phyloP scores from a whole-genome alignment of 2,329 filamentous ascomycete genomes.

The Microdochium trichocladiopsis region DNA sequence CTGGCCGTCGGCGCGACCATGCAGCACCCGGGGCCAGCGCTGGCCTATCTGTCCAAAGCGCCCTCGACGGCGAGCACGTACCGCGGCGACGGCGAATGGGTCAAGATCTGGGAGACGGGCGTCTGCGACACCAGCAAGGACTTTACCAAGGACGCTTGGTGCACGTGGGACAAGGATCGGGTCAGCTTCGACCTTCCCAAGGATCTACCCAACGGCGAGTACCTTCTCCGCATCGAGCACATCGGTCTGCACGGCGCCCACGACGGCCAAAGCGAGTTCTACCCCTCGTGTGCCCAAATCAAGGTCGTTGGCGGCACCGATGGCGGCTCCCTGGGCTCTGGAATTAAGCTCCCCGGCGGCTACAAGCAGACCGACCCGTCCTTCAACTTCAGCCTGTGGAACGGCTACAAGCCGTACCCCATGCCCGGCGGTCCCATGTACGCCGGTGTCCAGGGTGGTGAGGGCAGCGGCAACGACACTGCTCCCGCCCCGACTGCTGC shows the following conservation, averaged over 20 bases:
- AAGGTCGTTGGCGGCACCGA: constrained; percentile 39
- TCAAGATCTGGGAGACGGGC: constrained; percentile 9
- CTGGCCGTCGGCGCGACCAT: constrained; percentile 4
- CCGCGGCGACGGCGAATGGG: constrained; percentile 18
- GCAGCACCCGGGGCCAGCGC: constrained; percentile 2
- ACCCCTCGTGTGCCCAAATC: constrained; percentile 41
- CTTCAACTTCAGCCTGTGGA: background rate
- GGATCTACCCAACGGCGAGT: constrained; percentile 22
- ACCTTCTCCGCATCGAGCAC: constrained; percentile 26
- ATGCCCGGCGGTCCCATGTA: background rate
- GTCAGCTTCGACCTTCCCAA: constrained; percentile 24
- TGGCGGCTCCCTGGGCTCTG: background rate
- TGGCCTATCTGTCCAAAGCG: background rate
- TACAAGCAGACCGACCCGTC: constrained; percentile 38
- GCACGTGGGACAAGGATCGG: constrained; percentile 10
- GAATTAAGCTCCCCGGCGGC: constrained; percentile 45
- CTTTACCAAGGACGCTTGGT: constrained; percentile 3
- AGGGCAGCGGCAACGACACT: background rate
- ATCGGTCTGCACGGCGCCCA: constrained; percentile 6
- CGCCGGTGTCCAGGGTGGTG: background rate
- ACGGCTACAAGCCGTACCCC: background rate
- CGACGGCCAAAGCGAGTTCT: background rate
- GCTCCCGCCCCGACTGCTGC: no score
- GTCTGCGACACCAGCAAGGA: background rate
- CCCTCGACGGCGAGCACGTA: constrained; percentile 11